These are phyloP conservation scores for Hypoxylon lenormandii DNA, from an alignment of 495 filamentous ascomycete genomes.

Conservation along the genomic window DNA sequence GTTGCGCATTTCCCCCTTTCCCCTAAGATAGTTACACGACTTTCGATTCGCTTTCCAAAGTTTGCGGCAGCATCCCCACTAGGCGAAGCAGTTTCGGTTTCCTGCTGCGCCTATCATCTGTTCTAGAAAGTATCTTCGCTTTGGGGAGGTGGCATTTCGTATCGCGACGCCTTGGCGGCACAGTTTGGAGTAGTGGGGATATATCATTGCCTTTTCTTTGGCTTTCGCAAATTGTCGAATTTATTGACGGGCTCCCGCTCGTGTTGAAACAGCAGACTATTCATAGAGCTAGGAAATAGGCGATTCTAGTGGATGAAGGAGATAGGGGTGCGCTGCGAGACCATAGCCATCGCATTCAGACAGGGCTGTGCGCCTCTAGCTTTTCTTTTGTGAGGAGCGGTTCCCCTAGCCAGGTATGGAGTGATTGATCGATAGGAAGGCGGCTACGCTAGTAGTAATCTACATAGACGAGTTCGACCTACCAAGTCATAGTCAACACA, in stretches of 20 bases:
- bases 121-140: slow-evolving; percentile 43
- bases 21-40: slow-evolving; percentile 27
- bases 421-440: slow-evolving; percentile 14
- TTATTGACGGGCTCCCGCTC: slow-evolving; percentile 32
- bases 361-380: slow-evolving; percentile 27
- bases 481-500: slow-evolving; percentile 18
- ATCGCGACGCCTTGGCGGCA: slow-evolving; percentile 36
- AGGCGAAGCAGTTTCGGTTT: slow-evolving; percentile 31
- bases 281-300: slow-evolving; percentile 21
- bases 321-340: slow-evolving; percentile 5
- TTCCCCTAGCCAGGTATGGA: slow-evolving; percentile 12
- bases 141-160: slow-evolving; percentile 28
- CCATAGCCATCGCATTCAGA: slow-evolving; percentile 21
- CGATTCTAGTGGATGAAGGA: slow-evolving; percentile 11
- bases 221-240: slow-evolving; percentile 31
- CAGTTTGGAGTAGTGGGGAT: slow-evolving; percentile 49
- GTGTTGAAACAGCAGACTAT: slow-evolving; percentile 31
- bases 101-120: slow-evolving; percentile 34
- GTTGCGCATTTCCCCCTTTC: slow-evolving; percentile 41
- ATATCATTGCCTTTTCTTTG: slow-evolving; percentile 42
- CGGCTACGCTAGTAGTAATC: slow-evolving; percentile 13
- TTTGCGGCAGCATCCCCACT: slow-evolving; percentile 16
- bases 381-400: slow-evolving; percentile 44
- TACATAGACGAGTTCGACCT: slow-evolving; percentile 20
- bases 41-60: slow-evolving; percentile 39